Evolutionary conservation across 1,284 basidiomycete species (phyloP).

Genomic region (Ceratobasidium sp.): DNA sequence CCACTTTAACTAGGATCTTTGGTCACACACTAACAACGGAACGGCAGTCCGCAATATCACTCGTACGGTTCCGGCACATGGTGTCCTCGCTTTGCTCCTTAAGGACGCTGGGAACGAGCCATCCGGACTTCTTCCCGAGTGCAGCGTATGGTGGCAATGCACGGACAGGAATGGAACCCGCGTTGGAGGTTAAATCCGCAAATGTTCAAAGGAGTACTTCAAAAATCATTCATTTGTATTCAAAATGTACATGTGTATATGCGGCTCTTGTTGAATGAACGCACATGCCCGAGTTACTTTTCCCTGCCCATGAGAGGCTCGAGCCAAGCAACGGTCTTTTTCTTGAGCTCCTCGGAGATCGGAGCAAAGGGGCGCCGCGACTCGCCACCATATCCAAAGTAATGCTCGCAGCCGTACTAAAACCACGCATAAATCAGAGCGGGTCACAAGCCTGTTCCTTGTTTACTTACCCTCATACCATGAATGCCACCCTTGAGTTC

Average conservation of each 20-base stretch:
- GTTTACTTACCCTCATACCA: constrained; percentile 46
- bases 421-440: neutral
- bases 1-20: constrained; percentile 63
- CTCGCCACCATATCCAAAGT: constrained; percentile 48
- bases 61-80: constrained; percentile 69
- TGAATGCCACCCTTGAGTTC: constrained; percentile 47
- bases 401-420: constrained; percentile 47
- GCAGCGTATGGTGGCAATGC: constrained; percentile 50
- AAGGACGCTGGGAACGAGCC: constrained; percentile 75
- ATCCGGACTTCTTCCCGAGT: constrained; percentile 54
- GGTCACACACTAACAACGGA: constrained; percentile 74
- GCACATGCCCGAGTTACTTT: constrained; percentile 21
- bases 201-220: neutral
- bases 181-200: constrained; percentile 41
- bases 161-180: constrained; percentile 49
- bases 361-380: constrained; percentile 45
- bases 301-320: constrained; percentile 44
- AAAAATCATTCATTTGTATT: neutral
- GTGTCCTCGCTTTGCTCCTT: constrained; percentile 72
- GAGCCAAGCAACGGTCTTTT: constrained; percentile 41
- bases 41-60: constrained; percentile 72
- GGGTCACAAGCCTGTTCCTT: neutral
- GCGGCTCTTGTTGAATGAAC: neutral
- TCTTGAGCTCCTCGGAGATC: constrained; percentile 41
- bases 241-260: neutral